A percentile compares a stretch with the other conserved stretches of the same genome.
Conservation (phyloP, 805 yeast species). For the Debaryomyces castellii region DNA sequence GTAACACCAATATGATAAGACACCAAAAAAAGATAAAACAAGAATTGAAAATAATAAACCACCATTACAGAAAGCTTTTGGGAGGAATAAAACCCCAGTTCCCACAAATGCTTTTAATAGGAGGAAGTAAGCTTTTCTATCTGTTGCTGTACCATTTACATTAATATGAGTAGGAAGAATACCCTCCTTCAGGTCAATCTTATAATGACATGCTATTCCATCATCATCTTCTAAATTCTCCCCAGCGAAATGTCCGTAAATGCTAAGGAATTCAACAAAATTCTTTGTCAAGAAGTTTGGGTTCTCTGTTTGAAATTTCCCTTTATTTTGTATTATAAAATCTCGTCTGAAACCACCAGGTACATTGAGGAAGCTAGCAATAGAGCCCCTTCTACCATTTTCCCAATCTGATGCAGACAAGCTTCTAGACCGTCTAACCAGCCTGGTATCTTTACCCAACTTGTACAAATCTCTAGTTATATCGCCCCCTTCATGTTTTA, state of each 20-base stretch:
- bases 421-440: conserved; percentile 18
- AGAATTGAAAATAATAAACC: conserved; percentile 60
- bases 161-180: conserved; percentile 16
- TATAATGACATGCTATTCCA: conserved; percentile 50
- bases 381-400: conserved; percentile 52
- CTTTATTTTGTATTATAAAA: conserved; percentile 39
- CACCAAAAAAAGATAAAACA: conserved; percentile 58
- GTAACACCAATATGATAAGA: conserved; percentile 78
- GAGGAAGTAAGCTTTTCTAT: conserved; percentile 67
- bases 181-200: conserved; percentile 13
- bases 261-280: conserved; percentile 72
- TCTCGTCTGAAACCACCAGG: conserved; percentile 86
- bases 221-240: conserved; percentile 75
- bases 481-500: conserved; percentile 50
- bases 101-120: conserved; percentile 75
- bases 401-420: conserved; percentile 23
- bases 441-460: conserved; percentile 13
- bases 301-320: conserved; percentile 24
- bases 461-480: conserved; percentile 50
- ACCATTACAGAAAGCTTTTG: conserved; percentile 71
- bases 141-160: conserved; percentile 67
- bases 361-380: conserved; percentile 67
- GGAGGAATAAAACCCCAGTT: conserved; percentile 71
- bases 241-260: conserved; percentile 87
- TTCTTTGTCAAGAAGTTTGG: conserved; percentile 64